phyloP scores from a whole-genome alignment of 139 green algal genomes.

The Haematococcus lacustris region DNA sequence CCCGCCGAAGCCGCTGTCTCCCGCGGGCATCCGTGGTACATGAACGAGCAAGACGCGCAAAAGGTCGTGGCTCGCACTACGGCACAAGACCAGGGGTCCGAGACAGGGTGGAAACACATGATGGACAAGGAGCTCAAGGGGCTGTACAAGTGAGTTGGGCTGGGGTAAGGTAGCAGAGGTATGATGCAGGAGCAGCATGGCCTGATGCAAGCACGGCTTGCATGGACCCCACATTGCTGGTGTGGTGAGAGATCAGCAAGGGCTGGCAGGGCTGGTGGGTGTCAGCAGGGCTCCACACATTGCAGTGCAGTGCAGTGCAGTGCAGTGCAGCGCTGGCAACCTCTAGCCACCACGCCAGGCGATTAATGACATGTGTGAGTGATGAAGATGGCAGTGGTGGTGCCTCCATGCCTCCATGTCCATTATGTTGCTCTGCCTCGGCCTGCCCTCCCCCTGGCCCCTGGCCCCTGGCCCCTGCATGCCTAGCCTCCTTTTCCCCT shows the following conservation, averaged over 20 bases:
- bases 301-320: too few relatives aligned
- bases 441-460: not conserved
- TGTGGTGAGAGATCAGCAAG: too few relatives aligned
- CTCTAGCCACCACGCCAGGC: too few relatives aligned
- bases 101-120: slow-evolving; percentile 1
- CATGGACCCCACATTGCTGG: not conserved
- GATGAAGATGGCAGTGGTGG: not conserved
- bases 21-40: not conserved
- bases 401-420: not conserved
- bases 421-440: not conserved
- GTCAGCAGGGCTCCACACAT: too few relatives aligned
- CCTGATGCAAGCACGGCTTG: too few relatives aligned
- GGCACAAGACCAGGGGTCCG: not conserved
- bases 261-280: too few relatives aligned
- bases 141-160: slow-evolving; percentile 1
- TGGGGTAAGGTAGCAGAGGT: not conserved
- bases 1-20: too few relatives aligned
- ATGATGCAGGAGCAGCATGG: not conserved
- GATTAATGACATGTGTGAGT: not conserved
- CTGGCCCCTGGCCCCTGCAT: not conserved
- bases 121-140: not conserved
- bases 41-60: not conserved
- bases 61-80: not conserved
- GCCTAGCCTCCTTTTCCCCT: not conserved
- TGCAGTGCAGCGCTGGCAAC: too few relatives aligned